phyloP scores from a whole-genome alignment of 2,329 filamentous ascomycete genomes.

The Pseudogymnoascus sp. region DNA sequence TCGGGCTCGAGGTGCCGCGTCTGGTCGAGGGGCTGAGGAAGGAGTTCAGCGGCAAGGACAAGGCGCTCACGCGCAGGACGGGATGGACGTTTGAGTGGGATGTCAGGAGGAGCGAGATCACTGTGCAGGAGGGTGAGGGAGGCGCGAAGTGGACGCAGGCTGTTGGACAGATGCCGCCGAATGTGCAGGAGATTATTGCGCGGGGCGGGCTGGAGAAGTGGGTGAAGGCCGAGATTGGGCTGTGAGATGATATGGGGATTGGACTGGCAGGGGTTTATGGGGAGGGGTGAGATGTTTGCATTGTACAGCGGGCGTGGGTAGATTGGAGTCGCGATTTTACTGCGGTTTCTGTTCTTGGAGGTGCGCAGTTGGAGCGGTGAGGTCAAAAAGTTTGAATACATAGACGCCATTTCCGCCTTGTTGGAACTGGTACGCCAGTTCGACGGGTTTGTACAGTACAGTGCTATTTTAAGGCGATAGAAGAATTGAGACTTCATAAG shows the following conservation, averaged over 20 bases:
- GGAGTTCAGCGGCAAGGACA: slow-evolving; percentile 45
- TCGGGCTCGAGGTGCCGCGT: slow-evolving; percentile 63
- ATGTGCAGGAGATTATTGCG: slow-evolving; percentile 80
- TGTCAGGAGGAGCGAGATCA: slow-evolving; percentile 62
- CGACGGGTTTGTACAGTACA: slow-evolving; percentile 1
- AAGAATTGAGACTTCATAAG: background rate
- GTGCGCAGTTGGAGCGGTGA: background rate
- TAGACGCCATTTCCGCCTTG: background rate
- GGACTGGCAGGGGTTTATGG: background rate
- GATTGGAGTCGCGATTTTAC: background rate
- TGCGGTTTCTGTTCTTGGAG: background rate
- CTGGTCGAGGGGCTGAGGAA: slow-evolving; percentile 60
- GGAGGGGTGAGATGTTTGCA: background rate
- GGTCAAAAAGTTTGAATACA: background rate
- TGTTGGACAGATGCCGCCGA: slow-evolving; percentile 75
- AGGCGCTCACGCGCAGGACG: slow-evolving; percentile 61
- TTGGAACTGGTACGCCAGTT: slow-evolving; percentile 1
- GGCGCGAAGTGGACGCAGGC: slow-evolving; percentile 69
- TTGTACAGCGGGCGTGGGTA: background rate
- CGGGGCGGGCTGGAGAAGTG: slow-evolving; percentile 72
- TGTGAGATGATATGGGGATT: background rate
- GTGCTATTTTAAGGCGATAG: background rate
- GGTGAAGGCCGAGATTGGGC: slow-evolving; percentile 63
- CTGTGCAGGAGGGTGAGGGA: slow-evolving; percentile 60
- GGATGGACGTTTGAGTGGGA: slow-evolving; percentile 85